phyloP scores from a whole-genome alignment of 2,329 filamentous ascomycete species.

The Scedosporium aurantiacum region DNA sequence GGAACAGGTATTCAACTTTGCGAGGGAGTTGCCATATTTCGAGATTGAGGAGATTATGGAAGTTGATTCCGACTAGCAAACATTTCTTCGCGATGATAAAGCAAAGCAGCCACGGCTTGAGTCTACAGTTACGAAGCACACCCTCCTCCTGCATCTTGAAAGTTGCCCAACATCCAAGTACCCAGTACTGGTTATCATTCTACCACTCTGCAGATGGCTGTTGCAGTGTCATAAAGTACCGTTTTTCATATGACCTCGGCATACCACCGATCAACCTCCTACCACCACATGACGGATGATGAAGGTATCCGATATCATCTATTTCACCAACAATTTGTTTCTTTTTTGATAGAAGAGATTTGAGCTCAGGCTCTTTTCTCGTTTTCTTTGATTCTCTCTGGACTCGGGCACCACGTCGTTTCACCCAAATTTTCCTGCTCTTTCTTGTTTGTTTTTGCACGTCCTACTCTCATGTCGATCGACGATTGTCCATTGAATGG shows the following conservation, averaged over 20 bases:
- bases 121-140: not conserved
- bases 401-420: not conserved
- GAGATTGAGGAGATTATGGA: constrained; percentile 37
- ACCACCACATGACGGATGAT: not conserved
- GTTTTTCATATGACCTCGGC: too few species aligned
- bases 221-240: not conserved
- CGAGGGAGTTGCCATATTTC: constrained; percentile 39
- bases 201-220: not conserved
- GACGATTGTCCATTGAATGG: constrained; percentile 1
- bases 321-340: not conserved
- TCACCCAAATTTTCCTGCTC: not conserved
- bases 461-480: not conserved
- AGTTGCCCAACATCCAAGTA: not conserved
- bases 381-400: not conserved
- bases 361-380: not conserved
- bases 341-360: constrained; percentile 5
- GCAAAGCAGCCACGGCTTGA: not conserved
- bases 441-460: not conserved
- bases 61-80: constrained; percentile 21
- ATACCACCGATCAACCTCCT: too few species aligned
- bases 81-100: not conserved
- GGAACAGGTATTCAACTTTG: constrained; percentile 28
- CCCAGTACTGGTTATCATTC: not conserved
- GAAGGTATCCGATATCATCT: not conserved
- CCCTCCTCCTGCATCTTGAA: not conserved